Base-by-base conservation (phyloP, 495 filamentous ascomycete species). In the Penicillium pancosmium region DNA sequence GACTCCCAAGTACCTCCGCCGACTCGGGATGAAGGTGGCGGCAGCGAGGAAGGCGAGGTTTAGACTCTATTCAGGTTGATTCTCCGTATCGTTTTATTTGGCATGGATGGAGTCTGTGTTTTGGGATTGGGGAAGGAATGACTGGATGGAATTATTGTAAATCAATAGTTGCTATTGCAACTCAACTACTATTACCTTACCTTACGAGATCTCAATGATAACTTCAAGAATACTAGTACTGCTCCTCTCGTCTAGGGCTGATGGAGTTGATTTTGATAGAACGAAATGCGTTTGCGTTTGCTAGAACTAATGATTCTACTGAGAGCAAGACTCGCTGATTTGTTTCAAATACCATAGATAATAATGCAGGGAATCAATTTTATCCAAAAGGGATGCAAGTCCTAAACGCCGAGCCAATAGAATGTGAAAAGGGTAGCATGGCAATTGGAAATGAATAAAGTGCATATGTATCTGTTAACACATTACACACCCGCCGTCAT, bases 41-140 rank as follows among this genome's bases (percentile, higher is more conserved):
- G 73, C 8, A 78, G 76, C 34, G 77, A 80, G 59, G 77, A 80
- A 54, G 77, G 77, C 12, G 77, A 80, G 55, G 63, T 80, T 35
- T 80, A 70, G 44, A 44, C 19, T 44, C 1, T 18, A 7, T 44
- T 7, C 0, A 44, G 27, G 27, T 44, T 44, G 15, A 40, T 40
- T 33, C 34, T 41, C 31, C 16, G 15, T 41, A 19, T 47, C 31
- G 15, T 51, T 41, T 27, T 11, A 50, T 33, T 7, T 27, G 31
- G 54, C 54, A 34, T 57, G 36, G 16, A 6, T 51, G 23, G 48
- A 27, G 49, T 52, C 9, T 34, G 49, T 59, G 16, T 35, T 19
- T 11, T 12, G 19, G 12, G 49, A 33, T 16, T 52, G 13, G 12
- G n/a, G 25, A 12, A 48, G 11, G 48, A 43, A 40, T 8, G 40